Evolutionary conservation across 352 stramenopile genomes (phyloP).

Genomic region (Phytopythium mirpurense): DNA sequence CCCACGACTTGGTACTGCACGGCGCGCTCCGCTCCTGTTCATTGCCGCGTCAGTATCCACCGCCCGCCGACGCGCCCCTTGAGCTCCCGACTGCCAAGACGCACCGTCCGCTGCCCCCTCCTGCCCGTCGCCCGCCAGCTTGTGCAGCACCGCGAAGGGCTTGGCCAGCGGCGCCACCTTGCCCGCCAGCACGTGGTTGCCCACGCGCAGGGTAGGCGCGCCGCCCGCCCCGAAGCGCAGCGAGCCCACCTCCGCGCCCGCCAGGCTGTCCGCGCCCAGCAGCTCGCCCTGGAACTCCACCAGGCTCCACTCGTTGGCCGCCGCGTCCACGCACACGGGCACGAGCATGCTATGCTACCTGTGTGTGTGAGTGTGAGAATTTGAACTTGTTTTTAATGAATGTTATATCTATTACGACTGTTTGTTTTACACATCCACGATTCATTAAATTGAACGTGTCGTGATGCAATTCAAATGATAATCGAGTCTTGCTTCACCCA

Average conservation of each 20-base stretch:
- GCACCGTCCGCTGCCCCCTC: neutral
- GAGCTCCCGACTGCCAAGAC: neutral
- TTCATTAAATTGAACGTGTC: too few relatives aligned
- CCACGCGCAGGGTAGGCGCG: constrained; percentile 74
- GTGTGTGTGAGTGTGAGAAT: too few relatives aligned
- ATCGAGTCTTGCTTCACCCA: too few relatives aligned
- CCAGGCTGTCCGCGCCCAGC: constrained; percentile 36
- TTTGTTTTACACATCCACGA: too few relatives aligned
- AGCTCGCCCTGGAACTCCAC: constrained; percentile 82
- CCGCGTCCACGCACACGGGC: constrained; percentile 55
- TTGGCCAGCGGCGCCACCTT: constrained; percentile 68
- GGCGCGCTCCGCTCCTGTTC: neutral
- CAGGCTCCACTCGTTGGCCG: constrained; percentile 71
- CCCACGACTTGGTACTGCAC: constrained; percentile 74
- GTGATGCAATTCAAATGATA: too few relatives aligned
- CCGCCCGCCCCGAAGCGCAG: constrained; percentile 53
- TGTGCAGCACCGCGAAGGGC: constrained; percentile 73
- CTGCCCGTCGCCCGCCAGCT: constrained; percentile 13
- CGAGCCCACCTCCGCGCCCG: constrained; percentile 48
- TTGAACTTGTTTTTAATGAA: too few relatives aligned
- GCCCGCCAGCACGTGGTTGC: constrained; percentile 75
- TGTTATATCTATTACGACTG: too few relatives aligned
- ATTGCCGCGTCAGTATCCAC: too few relatives aligned
- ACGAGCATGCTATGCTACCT: constrained; percentile 37
- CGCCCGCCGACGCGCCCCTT: neutral